Base-by-base conservation (phyloP, 2,329 filamentous ascomycete genomes). In the Achaetomium macrosporum region DNA sequence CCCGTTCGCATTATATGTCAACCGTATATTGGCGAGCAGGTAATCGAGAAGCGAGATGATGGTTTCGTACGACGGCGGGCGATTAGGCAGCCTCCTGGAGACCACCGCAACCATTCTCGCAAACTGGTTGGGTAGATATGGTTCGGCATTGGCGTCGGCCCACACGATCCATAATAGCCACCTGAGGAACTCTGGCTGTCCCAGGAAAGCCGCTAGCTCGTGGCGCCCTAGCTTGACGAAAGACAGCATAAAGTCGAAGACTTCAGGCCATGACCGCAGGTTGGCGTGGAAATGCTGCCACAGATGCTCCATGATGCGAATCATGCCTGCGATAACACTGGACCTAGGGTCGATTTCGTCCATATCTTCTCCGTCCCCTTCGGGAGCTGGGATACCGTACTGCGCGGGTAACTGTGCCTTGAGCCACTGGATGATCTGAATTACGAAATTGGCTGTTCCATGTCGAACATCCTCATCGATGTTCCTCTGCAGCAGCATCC, bases 241-340 rank as follows among this genome's bases (percentile, higher is more conserved):
- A n/a, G 72, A 72, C n/a, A 78, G 64, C 56, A 91, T 73, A n/a
- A 87, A 76, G 12, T 79, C 78, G 64, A 92, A 92, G 53, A 85
- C 85, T 62, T 92, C 87, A 40, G 84, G 80, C 88, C 88, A 93
- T 3, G 86, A 79, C 52, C 83, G 79, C 29, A 82, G 71, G 42
- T 77, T 73, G 2, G 72, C 68, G 55, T 88, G 82, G 52, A 90
- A 82, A n/a, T 69, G 72, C 3, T 76, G 70, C 79, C 82, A 89
- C 3, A 88, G 66, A 19, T 74, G 66, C 30, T 74, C 70, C 46
- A 90, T 73, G 19, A 81, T 69, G 16, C 63, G 60, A 39, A 83
- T 66, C 5, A 71, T 66, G 2, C 66, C 64, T 25, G 66, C 62
- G 19, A 78, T 60, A 10, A 75, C 62, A 7, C 57, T 61, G 13